Evolutionary conservation across 1,284 basidiomycete genomes (phyloP).

Genomic region (Pseudozyma hubeiensis): DNA sequence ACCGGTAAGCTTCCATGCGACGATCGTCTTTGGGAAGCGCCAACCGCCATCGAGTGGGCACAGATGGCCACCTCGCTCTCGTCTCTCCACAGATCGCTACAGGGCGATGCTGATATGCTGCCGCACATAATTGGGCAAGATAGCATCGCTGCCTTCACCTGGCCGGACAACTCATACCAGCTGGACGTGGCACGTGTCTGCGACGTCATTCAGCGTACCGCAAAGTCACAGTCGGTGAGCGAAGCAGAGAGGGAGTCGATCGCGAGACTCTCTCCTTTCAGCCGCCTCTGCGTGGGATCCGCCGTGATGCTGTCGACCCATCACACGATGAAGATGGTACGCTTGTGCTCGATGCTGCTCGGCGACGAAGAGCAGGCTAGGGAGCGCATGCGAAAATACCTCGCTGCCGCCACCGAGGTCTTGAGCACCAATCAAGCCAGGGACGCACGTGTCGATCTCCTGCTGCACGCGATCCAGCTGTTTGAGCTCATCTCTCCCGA

Average conservation of each 20-base stretch:
- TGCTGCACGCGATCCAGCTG: constrained; percentile 23
- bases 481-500: constrained; percentile 21
- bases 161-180: constrained; percentile 10
- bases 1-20: constrained; percentile 20
- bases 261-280: constrained; percentile 15
- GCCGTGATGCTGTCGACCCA: constrained; percentile 20
- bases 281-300: constrained; percentile 20
- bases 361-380: constrained; percentile 16
- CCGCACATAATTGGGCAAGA: background rate
- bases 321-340: constrained; percentile 23
- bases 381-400: constrained; percentile 7
- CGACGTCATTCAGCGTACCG: constrained; percentile 11
- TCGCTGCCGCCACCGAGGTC: constrained; percentile 15
- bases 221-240: constrained; percentile 8
- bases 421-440: constrained; percentile 15
- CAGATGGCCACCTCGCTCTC: constrained; percentile 14
- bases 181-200: constrained; percentile 4
- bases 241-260: constrained; percentile 5
- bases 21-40: constrained; percentile 25
- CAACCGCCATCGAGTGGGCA: constrained; percentile 18
- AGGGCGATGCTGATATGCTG: background rate
- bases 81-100: background rate
- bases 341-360: constrained; percentile 22
- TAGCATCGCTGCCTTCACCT: background rate
- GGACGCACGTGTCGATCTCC: constrained; percentile 19